Evolutionary conservation across 306 rosid genomes (phyloP), one percentile per base, ranked within the genome.

Genomic region (Pterocarpus macrocarpus): DNA sequence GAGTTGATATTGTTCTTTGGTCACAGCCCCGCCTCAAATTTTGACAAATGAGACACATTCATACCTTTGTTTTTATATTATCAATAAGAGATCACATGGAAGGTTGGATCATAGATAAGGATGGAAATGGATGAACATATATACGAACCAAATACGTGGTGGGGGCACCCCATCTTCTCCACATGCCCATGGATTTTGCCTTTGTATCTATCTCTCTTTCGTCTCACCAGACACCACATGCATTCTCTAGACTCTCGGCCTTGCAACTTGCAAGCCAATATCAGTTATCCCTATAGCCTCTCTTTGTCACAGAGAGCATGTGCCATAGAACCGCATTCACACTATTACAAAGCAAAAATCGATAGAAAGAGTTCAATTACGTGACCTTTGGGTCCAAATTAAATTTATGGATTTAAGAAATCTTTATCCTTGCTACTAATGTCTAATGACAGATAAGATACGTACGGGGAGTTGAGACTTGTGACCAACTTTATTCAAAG

Each of bases 281-380:
- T 56, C 70, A 69, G 28, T 79, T 61, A 45, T 56, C 56, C 43
- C 77, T 72, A 11, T n/a, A n/a, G n/a, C n/a, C 57, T 58, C 76
- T 80, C 43, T 57, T 56, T 57, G 79, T 80, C 76, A 63, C 80
- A 80, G 35, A 69, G 15, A 34, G 58, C 90, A 84, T 84, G 91
- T 84, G 85, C 80, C 9, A 16, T 55, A 55, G 61, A 84, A 6
- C 16, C 22, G 16, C 64, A 50, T 74, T 57, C 81, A 75, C 74
- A 80, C 82, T 74, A 72, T 28, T 28, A 6, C 76, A 71, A 71
- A 59, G 34, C 35, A 57, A 57, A 56, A 67, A 70, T 5, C 4
- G 1, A 73, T 28, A 14, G 55, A 41, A 7, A 47, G 34, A 55
- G 36, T 41, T 70, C 53, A 71, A 64, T 83, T 64, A 61, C 32